phyloP scores from a whole-genome alignment of 768 basidiomycete species.

The Suillus brevipes region DNA sequence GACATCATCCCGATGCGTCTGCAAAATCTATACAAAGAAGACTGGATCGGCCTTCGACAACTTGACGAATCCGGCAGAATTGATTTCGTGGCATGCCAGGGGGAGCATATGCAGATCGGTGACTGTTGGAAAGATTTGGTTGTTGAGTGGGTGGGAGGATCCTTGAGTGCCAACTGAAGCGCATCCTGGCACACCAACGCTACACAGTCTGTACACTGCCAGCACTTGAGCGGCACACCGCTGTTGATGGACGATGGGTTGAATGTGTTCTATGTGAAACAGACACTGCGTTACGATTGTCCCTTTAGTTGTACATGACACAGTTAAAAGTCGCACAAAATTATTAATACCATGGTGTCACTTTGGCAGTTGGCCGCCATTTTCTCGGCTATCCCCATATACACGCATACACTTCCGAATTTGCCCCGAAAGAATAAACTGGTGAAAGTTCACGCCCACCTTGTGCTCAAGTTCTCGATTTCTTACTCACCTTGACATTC shows the following conservation, averaged over 20 bases:
- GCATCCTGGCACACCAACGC: not conserved
- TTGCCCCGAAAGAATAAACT: not conserved
- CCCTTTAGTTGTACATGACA: too few species aligned
- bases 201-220: not conserved
- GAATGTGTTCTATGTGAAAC: not conserved
- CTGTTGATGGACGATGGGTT: not conserved
- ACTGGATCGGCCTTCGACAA: slow-evolving; percentile 77
- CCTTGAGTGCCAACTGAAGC: not conserved
- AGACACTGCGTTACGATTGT: not conserved
- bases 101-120: slow-evolving; percentile 73
- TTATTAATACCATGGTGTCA: not conserved
- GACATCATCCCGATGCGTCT: slow-evolving; percentile 66
- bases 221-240: not conserved
- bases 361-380: not conserved
- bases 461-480: not conserved
- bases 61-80: slow-evolving; percentile 70
- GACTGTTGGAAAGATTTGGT: slow-evolving; percentile 63
- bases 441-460: not conserved
- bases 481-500: slow-evolving; percentile 6
- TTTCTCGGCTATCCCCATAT: not conserved
- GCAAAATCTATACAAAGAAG: slow-evolving; percentile 73
- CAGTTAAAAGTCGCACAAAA: not conserved
- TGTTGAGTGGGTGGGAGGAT: slow-evolving; percentile 40
- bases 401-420: not conserved
- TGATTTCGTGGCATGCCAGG: slow-evolving; percentile 60